Percentiles rank a stretch among this genome's conserved stretches.
These are phyloP conservation scores for Adansonia rubrostipa DNA, from an alignment of 441 rosid species.

Conservation along the genomic window DNA sequence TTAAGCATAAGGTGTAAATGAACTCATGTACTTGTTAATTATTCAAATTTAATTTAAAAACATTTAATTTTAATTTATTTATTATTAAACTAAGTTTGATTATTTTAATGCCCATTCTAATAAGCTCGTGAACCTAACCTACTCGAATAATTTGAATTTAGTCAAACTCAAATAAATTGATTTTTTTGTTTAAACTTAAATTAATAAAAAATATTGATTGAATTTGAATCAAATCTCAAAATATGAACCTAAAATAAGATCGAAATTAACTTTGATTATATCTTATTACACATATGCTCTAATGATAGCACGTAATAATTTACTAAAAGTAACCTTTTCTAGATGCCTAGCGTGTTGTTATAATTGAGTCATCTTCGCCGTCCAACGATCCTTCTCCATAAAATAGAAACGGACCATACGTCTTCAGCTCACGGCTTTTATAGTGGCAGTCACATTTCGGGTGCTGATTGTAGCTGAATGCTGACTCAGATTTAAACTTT, in stretches of 20 bases:
- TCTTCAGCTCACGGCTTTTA: neutral
- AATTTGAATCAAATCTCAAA: neutral
- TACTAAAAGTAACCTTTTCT: neutral
- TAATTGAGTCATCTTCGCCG: conserved; percentile 29
- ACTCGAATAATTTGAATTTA: no score
- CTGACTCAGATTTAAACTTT: neutral
- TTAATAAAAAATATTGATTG: no score
- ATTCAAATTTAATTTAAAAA: no score
- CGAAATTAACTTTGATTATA: neutral
- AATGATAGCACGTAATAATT: conserved; percentile 24
- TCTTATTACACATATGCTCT: neutral
- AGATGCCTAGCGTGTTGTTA: conserved; percentile 17
- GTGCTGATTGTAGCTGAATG: neutral
- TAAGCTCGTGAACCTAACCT: no score
- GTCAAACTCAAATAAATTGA: no score
- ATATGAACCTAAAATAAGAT: neutral
- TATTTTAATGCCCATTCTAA: no score
- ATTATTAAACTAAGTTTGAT: no score
- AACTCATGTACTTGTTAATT: no score
- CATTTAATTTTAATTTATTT: no score
- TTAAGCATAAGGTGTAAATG: no score
- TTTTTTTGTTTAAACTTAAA: no score
- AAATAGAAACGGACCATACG: neutral
- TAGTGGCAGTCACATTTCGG: neutral
- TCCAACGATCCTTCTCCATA: neutral